A percentile compares a stretch with the other conserved stretches of the same genome.
Conservation (phyloP, 2,329 filamentous ascomycete species). For the Niveomyces coronatus region DNA sequence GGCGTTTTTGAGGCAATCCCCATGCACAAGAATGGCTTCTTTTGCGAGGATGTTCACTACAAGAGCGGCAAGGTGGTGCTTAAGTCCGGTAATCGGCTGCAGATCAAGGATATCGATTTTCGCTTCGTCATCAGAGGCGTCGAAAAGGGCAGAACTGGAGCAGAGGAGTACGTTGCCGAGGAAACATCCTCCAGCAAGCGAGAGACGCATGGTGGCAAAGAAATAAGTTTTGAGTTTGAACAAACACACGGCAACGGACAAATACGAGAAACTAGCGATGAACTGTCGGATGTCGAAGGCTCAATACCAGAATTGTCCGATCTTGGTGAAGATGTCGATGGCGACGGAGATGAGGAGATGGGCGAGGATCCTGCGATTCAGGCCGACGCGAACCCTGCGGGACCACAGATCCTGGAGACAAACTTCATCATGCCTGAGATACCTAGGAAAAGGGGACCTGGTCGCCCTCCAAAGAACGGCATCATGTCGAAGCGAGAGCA, state of each 20-base stretch:
- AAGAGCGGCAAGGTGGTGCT: conserved; percentile 46
- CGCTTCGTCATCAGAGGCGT: conserved; percentile 58
- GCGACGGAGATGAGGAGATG: conserved; percentile 17
- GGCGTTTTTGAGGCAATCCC: conserved; percentile 55
- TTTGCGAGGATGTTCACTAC: conserved; percentile 51
- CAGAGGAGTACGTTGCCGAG: conserved; percentile 32
- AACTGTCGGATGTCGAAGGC: conserved; percentile 34
- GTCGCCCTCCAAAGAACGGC: conserved; percentile 73
- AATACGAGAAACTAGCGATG: conserved; percentile 45
- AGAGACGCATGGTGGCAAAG: conserved; percentile 48
- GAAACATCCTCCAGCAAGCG: conserved; percentile 34
- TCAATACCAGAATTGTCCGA: conserved; percentile 32
- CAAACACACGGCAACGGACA: conserved; percentile 48
- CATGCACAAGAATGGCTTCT: conserved; percentile 57
- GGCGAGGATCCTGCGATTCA: conserved; percentile 19
- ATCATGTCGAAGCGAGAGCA: conserved; percentile 73
- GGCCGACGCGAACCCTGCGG: too few relatives aligned
- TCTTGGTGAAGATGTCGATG: conserved; percentile 28
- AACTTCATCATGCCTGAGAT: conserved; percentile 30
- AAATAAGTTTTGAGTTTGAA: conserved; percentile 67
- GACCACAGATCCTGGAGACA: too few relatives aligned
- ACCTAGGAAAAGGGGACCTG: conserved; percentile 63
- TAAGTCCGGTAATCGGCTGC: conserved; percentile 54
- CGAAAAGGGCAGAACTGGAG: conserved; percentile 45
- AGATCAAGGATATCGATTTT: conserved; percentile 62